phyloP scores from a whole-genome alignment of 805 yeast species.

The Candida broadrunensis region DNA sequence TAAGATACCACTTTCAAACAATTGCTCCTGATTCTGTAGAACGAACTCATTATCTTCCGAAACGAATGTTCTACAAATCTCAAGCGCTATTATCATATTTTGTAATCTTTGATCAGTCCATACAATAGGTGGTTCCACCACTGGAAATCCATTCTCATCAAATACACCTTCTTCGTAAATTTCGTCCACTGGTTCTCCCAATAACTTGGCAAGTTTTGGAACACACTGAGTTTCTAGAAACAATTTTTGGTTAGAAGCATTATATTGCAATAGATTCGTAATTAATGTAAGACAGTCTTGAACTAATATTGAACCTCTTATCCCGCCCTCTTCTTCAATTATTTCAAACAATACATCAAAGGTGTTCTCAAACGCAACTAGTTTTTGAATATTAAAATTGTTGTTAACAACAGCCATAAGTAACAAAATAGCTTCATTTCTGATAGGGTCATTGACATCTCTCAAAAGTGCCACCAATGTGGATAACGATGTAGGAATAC shows the following conservation, averaged over 20 bases:
- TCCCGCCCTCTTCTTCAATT: slow-evolving; percentile 83
- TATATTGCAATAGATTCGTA: slow-evolving; percentile 70
- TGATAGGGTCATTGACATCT: slow-evolving; percentile 66
- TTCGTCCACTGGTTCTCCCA: slow-evolving; percentile 57
- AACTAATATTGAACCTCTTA: slow-evolving; percentile 84
- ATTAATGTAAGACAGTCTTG: slow-evolving; percentile 83
- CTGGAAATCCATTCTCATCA: slow-evolving; percentile 15
- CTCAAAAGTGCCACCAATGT: slow-evolving; percentile 57
- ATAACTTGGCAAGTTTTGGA: slow-evolving; percentile 57
- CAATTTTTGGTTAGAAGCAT: slow-evolving; percentile 84
- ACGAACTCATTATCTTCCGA: slow-evolving; percentile 68
- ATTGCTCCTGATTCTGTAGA: slow-evolving; percentile 53
- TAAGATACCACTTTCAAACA: slow-evolving; percentile 61
- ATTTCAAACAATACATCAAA: slow-evolving; percentile 81
- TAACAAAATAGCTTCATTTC: slow-evolving; percentile 85
- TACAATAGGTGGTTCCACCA: slow-evolving; percentile 38
- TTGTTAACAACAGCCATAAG: slow-evolving; percentile 79
- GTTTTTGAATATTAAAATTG: slow-evolving; percentile 81
- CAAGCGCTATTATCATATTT: slow-evolving; percentile 66
- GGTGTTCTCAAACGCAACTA: slow-evolving; percentile 92
- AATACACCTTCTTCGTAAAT: slow-evolving; percentile 21
- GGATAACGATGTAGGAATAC: slow-evolving; percentile 77
- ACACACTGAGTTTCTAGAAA: slow-evolving; percentile 85
- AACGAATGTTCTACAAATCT: slow-evolving; percentile 70
- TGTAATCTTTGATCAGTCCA: slow-evolving; percentile 78